These are phyloP conservation scores for Colletotrichum lentis DNA, from an alignment of 2,329 filamentous ascomycete genomes.

Conservation along the genomic window DNA sequence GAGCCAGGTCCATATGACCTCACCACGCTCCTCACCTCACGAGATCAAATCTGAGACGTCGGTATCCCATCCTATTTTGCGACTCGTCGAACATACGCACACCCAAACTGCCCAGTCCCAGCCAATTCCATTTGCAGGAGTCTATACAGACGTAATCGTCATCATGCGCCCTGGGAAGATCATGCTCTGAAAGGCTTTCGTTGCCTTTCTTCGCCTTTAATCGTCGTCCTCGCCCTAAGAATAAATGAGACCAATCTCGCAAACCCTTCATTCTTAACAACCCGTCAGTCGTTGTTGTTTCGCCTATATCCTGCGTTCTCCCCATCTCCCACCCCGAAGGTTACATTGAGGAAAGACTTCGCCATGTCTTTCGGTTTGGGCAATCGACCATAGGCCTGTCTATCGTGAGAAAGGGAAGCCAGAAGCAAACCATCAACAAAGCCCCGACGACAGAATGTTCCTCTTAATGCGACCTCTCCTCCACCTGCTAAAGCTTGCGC, in stretches of 20 bases:
- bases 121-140: not conserved
- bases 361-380: conserved; percentile 24
- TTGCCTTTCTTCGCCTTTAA: not conserved
- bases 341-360: not conserved
- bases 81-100: conserved; percentile 4
- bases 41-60: conserved; percentile 37
- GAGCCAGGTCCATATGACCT: conserved; percentile 28
- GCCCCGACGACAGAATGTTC: not conserved
- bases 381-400: conserved; percentile 16
- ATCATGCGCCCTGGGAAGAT: conserved; percentile 31
- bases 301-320: not conserved
- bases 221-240: conserved; percentile 18
- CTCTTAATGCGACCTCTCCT: conserved; percentile 10
- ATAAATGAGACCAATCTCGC: conserved; percentile 3
- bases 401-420: not conserved
- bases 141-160: conserved; percentile 14
- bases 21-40: conserved; percentile 35
- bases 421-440: not conserved
- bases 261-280: not conserved
- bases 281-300: not conserved
- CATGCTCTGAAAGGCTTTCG: conserved; percentile 16
- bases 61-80: conserved; percentile 25
- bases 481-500: conserved; percentile 10
- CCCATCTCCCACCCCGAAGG: not conserved
- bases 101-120: not conserved